Evolutionary conservation across 441 rosid species (phyloP), one percentile per base, ranked within the genome.

Genomic region (Populus trichocarpa): DNA sequence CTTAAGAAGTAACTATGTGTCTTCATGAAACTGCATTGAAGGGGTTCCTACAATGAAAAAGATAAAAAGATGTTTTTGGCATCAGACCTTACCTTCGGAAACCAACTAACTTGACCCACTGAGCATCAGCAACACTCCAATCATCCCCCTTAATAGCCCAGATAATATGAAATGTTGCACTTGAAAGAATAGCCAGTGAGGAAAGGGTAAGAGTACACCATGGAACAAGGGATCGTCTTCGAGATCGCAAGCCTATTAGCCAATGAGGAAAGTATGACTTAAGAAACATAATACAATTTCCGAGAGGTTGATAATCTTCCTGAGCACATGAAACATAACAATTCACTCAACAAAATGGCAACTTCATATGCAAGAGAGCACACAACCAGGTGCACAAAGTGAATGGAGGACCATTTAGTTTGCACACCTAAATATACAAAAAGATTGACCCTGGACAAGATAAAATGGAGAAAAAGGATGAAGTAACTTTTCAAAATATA

Each of bases 21-120:
- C 66, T 46, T 16, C 16, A 22, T 4, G 30, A 46, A 35, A 38
- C 42, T 32, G 33, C 16, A 40, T 11, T 7, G 36, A 28, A 63
- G 20, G 30, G 32, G 22, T n/a, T 30, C 4, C 42, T 42, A 40
- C 36, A 46, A 0, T 40, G 53, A 8, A 6, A 40, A 71, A 68
- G 40, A 35, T 61, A 69, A 8, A 59, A 53, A 70, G 4, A 23
- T 57, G 33, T 28, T 63, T 26, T 65, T 50, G 67, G 73, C 26
- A 75, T 64, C 67, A 77, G 67, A 79, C 63, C 46, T 71, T 64
- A 87, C 90, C 92, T 82, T 36, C 69, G 64, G 67, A 89, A 87
- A 66, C 92, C 92, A 0, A 86, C 79, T 70, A 87, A 75, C 77
- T 85, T 83, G 36, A 84, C 86, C 90, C 90, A 89, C 70, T 81